Base-by-base conservation (phyloP, 805 yeast genomes). In the Teunomyces atbi region DNA sequence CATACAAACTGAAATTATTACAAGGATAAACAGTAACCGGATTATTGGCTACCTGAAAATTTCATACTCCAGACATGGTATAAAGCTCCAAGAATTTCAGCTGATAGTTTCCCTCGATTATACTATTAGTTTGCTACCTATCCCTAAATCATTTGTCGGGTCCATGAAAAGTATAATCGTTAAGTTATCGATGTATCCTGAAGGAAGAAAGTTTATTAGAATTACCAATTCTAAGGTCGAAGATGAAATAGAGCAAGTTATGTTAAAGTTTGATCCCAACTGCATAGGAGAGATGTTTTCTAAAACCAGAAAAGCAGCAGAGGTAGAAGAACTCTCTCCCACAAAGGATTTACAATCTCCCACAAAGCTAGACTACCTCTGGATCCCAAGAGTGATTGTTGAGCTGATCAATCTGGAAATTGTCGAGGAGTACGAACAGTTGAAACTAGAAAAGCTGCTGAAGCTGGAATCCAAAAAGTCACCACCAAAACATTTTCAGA, bases 341-440 rank as follows among this genome's bases (percentile, higher is more conserved):
- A 21, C 28, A 13, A 36, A 36, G 16, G 39, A 36, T n/a, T 4
- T 11, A 10, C 23, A 12, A n/a, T 36, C 39, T 4, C 37, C 46
- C 19, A 15, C 26, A 27, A 44, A 26, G 44, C 29, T 18, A 33
- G 53, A 44, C 38, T 50, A 47, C 29, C 39, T 54, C 5, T 58
- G 62, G 58, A 30, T 55, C 13, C 70, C 71, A 0, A 35, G 50
- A 16, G 47, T 41, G n/a, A 40, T 58, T 5, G 45, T 66, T 5
- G 15, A 36, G 7, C 46, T 45, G 16, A 51, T 57, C 2, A 52
- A 57, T 36, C 47, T 49, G 4, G 45, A 45, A 10, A 44, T 52
- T 33, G 54, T 61, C 4, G 19, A 41, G 6, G 44, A 44, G 2
- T 58, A 39, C 16, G 56, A 55, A 13, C 26, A 26, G 18, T 26